Base-by-base conservation (phyloP, 2,329 filamentous ascomycete genomes). In the Sporothrix humicola region DNA sequence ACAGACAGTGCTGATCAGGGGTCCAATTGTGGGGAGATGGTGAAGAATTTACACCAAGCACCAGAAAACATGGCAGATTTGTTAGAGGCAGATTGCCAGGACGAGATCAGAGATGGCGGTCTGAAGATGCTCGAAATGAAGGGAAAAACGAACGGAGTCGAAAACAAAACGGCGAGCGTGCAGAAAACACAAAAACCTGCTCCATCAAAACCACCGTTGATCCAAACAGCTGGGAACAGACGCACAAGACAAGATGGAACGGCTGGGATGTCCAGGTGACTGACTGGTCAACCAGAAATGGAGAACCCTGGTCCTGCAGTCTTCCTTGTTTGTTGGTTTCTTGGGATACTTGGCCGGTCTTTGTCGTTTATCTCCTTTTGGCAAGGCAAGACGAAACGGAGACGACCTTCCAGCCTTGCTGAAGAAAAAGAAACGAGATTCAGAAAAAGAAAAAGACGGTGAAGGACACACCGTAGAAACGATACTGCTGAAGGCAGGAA, bases 341-440 rank as follows among this genome's bases (percentile, higher is more conserved):
- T 44, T 44, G 31, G 17, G 52, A 37, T 37, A 37, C 31, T 20
- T 42, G 31, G 7, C 31, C n/a, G 31, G 7, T 15, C n/a, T 9
- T 9, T 58, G 8, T 26, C n/a, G 23, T 26, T 58, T 58, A 58
- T 58, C 54, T 58, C 54, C 54, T 58, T 58, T 58, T 31, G 54
- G 54, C 20, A 58, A 58, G 54, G 23, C 20, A 26, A 58, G 2
- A 31, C 10, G 23, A 58, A 58, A 58, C 54, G 54, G 52, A 56
- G 52, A n/a, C 52, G 5, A 3, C 31, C 31, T 37, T 37, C 31
- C 31, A 37, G 31, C 23, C 52, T 8, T 56, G 54, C 31, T 58
- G 54, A 58, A 17, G 54, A 23, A 56, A 56, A 56, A 6, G 26
- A 37, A n/a, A 52, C 13, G 9, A 52, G 31, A 31, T 31, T 31